Base-by-base conservation (phyloP, 352 stramenopile species). In the Blastocystis sp. region DNA sequence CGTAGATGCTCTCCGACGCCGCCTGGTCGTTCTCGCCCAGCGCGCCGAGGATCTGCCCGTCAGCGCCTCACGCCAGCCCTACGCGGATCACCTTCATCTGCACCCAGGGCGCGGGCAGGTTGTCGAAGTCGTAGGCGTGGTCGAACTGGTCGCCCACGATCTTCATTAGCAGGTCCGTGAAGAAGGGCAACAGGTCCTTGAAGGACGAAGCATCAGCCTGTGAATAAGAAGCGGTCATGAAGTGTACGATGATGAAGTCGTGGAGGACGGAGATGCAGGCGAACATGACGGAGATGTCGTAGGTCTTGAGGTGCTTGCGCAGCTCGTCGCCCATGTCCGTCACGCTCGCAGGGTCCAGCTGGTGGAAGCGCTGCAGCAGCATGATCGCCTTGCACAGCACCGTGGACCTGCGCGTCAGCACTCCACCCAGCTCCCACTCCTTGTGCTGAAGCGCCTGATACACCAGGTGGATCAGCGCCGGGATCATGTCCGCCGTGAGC, bases 361-460 rank as follows among this genome's bases (percentile, higher is more conserved):
- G 95, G 91, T 98, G 94, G 90, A 99, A 98, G 70, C 96, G 94
- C 89, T 99, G 96, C 34, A 99, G 92, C 0, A 94, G 93, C 93
- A 99, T 98, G 38, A 99, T 97, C 0, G 96, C 95, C 91, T 99
- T 98, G 92, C 99, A 99, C 45, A 97, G 93, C 76, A 99, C 97
- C 3, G 77, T 78, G 57, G 77, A 21, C 45, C 77, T 87, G 45
- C 52, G 40, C n/a, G 45, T 87, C 10, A 77, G n/a, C 21, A 3
- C 10, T 24, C 14, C 10, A n/a, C 28, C n/a, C 9, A 45, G 48
- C 17, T 24, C 93, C 89, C 98, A 96, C 64, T 95, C 93, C 76
- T 98, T 94, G 90, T 99, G 96, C 42, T 93, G 92, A 70, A 99
- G 91, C 43, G 98, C 90, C 89, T 98, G 97, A 7, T 96, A 91